Evolutionary conservation across 371 early-diverging fungal species (phyloP), one percentile per base, ranked within the genome.

Genomic region (Mucor saturninus): DNA sequence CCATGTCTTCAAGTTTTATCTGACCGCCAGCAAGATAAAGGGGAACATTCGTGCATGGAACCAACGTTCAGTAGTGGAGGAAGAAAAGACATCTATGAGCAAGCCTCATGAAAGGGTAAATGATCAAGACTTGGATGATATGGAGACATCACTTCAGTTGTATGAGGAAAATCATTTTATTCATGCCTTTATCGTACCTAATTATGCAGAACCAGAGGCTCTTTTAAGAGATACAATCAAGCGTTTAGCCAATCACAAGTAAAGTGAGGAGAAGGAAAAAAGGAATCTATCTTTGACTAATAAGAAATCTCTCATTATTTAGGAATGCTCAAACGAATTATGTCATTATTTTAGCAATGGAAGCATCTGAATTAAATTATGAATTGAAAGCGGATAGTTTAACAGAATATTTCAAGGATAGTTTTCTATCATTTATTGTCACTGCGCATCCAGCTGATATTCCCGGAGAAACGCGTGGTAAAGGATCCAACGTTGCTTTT

Each of bases 261-360:
- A 71, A 65, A 66, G 29, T 37, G 5, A 30, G 37, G 30, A 56
- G 35, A 37, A 4, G 10, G 21, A 29, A 42, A 43, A 38, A 30
- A 6, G 31, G 39, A 14, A n/a, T 11, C 4, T 46, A 43, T 10
- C 4, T 43, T 13, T 14, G 10, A 43, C 43, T 43, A 5, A 43
- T 8, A 4, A 43, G 14, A 40, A 3, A 3, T 7, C 15, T 43
- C 15, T 56, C 46, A 7, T 48, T 48, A 28, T 32, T 8, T 56
- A 76, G 76, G 55, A 72, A 76, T 56, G 67, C 79, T 26, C 73
- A 67, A 61, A 68, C 68, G 30, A 68, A 74, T 43, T 81, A 80
- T 70, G 69, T 82, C 62, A 72, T 89, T 48, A 76, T 86, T 35
- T 71, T 89, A 21, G 92, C 90, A 32, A 91, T 91, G 92, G 91